A percentile compares a stretch with the other conserved stretches of the same genome.
Conservation (phyloP, 2,329 filamentous ascomycete species). For the Botrytis squamosa region DNA sequence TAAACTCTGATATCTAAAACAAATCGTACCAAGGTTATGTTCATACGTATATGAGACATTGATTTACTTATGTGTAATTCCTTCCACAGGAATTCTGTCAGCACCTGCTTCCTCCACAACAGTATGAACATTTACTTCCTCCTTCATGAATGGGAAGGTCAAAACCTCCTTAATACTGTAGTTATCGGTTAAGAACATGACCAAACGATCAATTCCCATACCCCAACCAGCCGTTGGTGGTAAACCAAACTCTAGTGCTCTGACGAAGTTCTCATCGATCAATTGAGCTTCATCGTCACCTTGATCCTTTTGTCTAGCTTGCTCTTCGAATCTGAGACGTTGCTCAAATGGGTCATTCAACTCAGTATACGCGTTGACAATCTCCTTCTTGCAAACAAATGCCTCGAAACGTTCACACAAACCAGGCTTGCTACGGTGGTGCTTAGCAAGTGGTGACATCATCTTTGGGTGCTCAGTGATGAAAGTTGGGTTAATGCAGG, state of each 20-base stretch:
- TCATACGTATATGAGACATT: background rate
- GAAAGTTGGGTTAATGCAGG: slow-evolving; percentile 89
- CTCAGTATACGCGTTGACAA: slow-evolving; percentile 93
- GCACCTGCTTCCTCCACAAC: slow-evolving; percentile 64
- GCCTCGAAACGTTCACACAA: slow-evolving; percentile 97
- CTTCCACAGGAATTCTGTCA: slow-evolving; percentile 59
- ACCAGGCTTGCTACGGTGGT: slow-evolving; percentile 76
- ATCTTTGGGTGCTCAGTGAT: slow-evolving; percentile 81
- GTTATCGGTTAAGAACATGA: slow-evolving; percentile 95
- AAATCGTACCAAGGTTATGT: background rate
- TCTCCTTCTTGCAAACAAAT: slow-evolving; percentile 97
- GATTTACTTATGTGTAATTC: slow-evolving; percentile 43
- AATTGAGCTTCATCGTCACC: slow-evolving; percentile 97
- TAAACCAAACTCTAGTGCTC: slow-evolving; percentile 82
- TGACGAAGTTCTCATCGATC: slow-evolving; percentile 94
- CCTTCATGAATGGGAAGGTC: slow-evolving; percentile 98
- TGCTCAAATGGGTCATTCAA: slow-evolving; percentile 97
- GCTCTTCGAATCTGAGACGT: slow-evolving; percentile 87
- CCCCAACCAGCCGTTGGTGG: slow-evolving; percentile 96
- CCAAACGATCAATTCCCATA: slow-evolving; percentile 89
- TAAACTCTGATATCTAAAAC: background rate
- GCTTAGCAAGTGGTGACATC: slow-evolving; percentile 97
- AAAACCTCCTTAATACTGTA: slow-evolving; percentile 96
- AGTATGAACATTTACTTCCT: slow-evolving; percentile 54
- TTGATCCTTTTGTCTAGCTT: slow-evolving; percentile 91